A percentile compares a stretch with the other conserved stretches of the same genome.
phyloP scores from a whole-genome alignment of 805 yeast species.

The Starmerella roubikii region DNA sequence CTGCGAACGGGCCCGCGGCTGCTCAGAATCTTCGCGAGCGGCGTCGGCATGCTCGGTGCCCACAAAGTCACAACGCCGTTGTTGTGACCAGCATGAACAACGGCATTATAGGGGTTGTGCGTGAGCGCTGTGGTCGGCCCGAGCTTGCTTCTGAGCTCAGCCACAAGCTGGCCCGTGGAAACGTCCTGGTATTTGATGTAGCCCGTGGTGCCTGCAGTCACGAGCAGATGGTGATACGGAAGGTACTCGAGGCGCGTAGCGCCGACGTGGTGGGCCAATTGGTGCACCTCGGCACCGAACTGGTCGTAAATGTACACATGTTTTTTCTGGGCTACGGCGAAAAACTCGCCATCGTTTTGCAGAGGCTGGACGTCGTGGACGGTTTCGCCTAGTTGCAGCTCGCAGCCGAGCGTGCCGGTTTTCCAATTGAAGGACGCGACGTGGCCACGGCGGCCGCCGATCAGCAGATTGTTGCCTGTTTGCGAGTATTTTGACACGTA shows the following conservation, averaged over 20 bases:
- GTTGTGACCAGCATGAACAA: slow-evolving; percentile 82
- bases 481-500: slow-evolving; percentile 65
- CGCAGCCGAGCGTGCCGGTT: slow-evolving; percentile 67
- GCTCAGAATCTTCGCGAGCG: slow-evolving; percentile 68
- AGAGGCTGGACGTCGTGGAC: slow-evolving; percentile 80
- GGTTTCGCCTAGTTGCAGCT: slow-evolving; percentile 74
- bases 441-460: slow-evolving; percentile 90
- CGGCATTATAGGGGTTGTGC: slow-evolving; percentile 92
- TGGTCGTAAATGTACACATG: slow-evolving; percentile 86
- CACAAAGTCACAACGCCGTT: slow-evolving; percentile 88
- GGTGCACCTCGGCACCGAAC: slow-evolving; percentile 81
- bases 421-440: slow-evolving; percentile 95
- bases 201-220: slow-evolving; percentile 82
- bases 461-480: slow-evolving; percentile 71
- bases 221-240: slow-evolving; percentile 82
- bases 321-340: slow-evolving; percentile 94
- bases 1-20: slow-evolving; percentile 81
- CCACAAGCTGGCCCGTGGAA: slow-evolving; percentile 74
- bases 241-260: slow-evolving; percentile 70
- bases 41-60: slow-evolving; percentile 81
- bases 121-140: slow-evolving; percentile 85
- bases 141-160: slow-evolving; percentile 71
- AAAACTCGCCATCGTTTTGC: slow-evolving; percentile 73
- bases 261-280: slow-evolving; percentile 80
- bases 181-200: slow-evolving; percentile 87